Percentiles rank a stretch among this genome's conserved stretches.
Conservation (phyloP, 2,329 filamentous ascomycete species). For the Botryosphaeria agaves region DNA sequence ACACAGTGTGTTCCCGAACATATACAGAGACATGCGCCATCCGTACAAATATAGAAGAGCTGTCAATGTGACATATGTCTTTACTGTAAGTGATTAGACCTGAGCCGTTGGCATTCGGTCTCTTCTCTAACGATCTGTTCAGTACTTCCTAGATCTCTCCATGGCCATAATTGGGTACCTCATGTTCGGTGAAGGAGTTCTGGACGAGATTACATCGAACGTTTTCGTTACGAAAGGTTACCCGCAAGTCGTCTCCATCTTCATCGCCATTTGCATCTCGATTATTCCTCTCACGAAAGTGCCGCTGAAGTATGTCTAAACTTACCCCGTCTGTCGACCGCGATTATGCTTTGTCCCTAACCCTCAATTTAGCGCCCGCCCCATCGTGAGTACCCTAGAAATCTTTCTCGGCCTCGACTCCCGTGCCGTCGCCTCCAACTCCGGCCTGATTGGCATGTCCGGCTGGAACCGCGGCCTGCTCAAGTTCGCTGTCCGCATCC, state of each 20-base stretch:
- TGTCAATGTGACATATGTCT: slow-evolving; percentile 65
- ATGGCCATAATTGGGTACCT: slow-evolving; percentile 73
- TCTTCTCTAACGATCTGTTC: slow-evolving; percentile 1
- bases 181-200: slow-evolving; percentile 88
- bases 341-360: too few relatives aligned
- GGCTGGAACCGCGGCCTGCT: slow-evolving; percentile 38
- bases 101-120: slow-evolving; percentile 6
- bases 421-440: slow-evolving; percentile 30
- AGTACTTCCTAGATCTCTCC: slow-evolving; percentile 64
- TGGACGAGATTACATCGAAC: slow-evolving; percentile 81
- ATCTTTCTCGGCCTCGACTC: slow-evolving; percentile 58
- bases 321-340: too few relatives aligned
- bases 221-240: slow-evolving; percentile 62
- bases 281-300: slow-evolving; percentile 93
- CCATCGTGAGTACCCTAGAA: slow-evolving; percentile 74
- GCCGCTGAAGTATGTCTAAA: slow-evolving; percentile 55
- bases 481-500: slow-evolving; percentile 45
- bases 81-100: slow-evolving; percentile 43
- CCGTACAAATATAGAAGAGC: slow-evolving; percentile 64
- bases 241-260: slow-evolving; percentile 51
- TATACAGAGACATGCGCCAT: slow-evolving; percentile 62
- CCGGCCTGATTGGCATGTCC: slow-evolving; percentile 34
- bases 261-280: slow-evolving; percentile 73
- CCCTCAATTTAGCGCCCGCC: slow-evolving; percentile 41
- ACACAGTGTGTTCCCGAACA: slow-evolving; percentile 67